Evolutionary conservation across 2,329 filamentous ascomycete species (phyloP).

Genomic region (Leptosphaerulina australis): DNA sequence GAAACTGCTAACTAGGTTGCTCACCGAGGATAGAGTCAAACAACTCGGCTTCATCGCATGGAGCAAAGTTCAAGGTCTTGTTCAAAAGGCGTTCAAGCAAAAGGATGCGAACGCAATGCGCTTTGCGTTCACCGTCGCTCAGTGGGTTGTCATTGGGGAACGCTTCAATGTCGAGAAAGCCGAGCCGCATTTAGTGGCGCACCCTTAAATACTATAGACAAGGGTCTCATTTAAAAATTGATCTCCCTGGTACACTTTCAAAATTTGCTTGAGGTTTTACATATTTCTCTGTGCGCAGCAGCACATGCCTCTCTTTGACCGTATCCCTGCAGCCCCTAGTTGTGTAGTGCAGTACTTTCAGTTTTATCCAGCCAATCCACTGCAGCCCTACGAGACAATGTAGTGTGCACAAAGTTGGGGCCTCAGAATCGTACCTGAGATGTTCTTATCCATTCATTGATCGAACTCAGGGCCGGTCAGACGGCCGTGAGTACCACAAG

Average conservation of each 20-base stretch:
- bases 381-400: no score
- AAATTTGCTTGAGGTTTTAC: no score
- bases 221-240: neutral
- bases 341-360: no score
- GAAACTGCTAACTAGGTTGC: constrained; percentile 30
- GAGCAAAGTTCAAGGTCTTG: constrained; percentile 29
- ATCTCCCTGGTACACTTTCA: neutral
- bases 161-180: constrained; percentile 51
- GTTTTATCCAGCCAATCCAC: no score
- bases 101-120: constrained; percentile 47
- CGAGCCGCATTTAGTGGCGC: neutral
- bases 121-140: constrained; percentile 47
- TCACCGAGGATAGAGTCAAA: constrained; percentile 33
- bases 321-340: no score
- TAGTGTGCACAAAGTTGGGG: no score
- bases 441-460: no score
- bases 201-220: neutral
- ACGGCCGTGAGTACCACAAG: no score
- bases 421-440: no score
- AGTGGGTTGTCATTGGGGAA: constrained; percentile 54
- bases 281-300: no score
- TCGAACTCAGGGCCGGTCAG: no score
- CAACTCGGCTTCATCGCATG: constrained; percentile 45
- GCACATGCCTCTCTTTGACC: no score
- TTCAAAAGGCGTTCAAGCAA: constrained; percentile 20